phyloP scores from a whole-genome alignment of 352 stramenopile species.

The Globisporangium carolinianum region DNA sequence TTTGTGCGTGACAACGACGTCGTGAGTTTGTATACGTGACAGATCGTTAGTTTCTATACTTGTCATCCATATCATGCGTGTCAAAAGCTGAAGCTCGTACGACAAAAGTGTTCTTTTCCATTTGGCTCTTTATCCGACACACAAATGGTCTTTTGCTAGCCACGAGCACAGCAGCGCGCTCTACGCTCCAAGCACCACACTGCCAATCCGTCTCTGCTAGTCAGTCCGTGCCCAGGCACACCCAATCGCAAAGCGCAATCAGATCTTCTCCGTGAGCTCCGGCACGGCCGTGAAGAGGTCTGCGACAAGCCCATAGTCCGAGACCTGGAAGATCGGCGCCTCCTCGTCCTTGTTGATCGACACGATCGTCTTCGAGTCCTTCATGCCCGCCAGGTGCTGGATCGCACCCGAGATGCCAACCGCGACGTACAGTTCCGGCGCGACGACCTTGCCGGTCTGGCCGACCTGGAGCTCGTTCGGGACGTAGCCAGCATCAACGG shows the following conservation, averaged over 20 bases:
- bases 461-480: constrained; percentile 99
- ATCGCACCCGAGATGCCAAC: constrained; percentile 98
- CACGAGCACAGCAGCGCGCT: no score
- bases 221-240: no score
- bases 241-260: constrained; percentile 14
- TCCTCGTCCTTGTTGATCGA: constrained; percentile 99
- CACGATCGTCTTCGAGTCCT: constrained; percentile 99
- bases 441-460: constrained; percentile 98
- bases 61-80: no score
- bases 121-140: no score
- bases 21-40: no score
- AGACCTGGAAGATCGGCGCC: constrained; percentile 98
- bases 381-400: constrained; percentile 99
- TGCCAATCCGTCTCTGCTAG: no score
- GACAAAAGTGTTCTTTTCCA: no score
- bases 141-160: no score
- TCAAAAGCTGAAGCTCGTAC: no score
- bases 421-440: constrained; percentile 96
- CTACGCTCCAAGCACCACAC: no score
- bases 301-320: constrained; percentile 97
- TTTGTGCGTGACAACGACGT: no score
- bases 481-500: constrained; percentile 97
- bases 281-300: constrained; percentile 97
- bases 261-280: constrained; percentile 97
- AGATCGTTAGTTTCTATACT: no score